These are phyloP conservation scores for Phytophthora pinifolia DNA, from an alignment of 352 stramenopile genomes.

Conservation along the genomic window DNA sequence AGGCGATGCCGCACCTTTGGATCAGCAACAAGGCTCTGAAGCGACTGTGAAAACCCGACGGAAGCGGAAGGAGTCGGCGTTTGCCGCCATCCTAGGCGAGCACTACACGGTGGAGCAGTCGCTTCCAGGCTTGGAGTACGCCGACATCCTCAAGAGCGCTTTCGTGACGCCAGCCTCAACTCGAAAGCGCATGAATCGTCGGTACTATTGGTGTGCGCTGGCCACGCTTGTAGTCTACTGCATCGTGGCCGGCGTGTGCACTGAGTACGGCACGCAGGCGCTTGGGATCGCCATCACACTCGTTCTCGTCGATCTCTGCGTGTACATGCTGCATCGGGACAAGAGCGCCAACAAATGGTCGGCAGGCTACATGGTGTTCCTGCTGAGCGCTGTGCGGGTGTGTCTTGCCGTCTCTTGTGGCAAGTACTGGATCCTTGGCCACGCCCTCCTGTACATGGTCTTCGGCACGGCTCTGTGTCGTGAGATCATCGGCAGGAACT, in stretches of 20 bases:
- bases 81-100: conserved; percentile 73
- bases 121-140: conserved; percentile 66
- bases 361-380: conserved; percentile 79
- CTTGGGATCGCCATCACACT: conserved; percentile 71
- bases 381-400: conserved; percentile 68
- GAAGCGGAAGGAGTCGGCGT: conserved; percentile 65
- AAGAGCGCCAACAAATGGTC: conserved; percentile 63
- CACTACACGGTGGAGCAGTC: conserved; percentile 81
- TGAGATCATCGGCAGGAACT: conserved; percentile 81
- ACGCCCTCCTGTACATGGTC: conserved; percentile 80
- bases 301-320: conserved; percentile 67
- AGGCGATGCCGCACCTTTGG: conserved; percentile 12
- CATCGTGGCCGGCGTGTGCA: conserved; percentile 56
- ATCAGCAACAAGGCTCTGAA: conserved; percentile 9
- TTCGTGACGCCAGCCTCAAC: conserved; percentile 69
- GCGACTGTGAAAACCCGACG: conserved; percentile 11
- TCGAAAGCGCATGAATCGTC: conserved; percentile 47
- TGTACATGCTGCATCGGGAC: conserved; percentile 74
- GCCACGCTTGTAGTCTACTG: conserved; percentile 56
- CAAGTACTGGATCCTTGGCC: conserved; percentile 78
- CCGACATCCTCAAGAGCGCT: conserved; percentile 77
- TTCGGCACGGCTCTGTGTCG: conserved; percentile 75
- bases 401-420: conserved; percentile 71
- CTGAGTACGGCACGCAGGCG: conserved; percentile 55
- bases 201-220: conserved; percentile 53